Evolutionary conservation across 345 rosid species (phyloP), one percentile per base, ranked within the genome.

Genomic region (Erysimum cheiranthoides): DNA sequence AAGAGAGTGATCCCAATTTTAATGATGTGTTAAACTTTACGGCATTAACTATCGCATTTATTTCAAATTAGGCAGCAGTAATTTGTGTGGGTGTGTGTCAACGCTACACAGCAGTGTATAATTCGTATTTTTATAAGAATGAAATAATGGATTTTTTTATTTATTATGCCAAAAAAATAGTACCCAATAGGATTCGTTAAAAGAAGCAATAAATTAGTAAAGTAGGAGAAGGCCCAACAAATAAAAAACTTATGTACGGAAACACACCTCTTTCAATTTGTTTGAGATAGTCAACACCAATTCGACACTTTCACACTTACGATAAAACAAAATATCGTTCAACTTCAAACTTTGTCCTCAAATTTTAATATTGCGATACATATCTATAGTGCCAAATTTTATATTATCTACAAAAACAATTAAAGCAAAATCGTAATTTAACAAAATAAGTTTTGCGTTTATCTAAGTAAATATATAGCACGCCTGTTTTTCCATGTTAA

Each of bases 231-330:
- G 4, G 17, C 65, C 42, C 32, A 54, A 43, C 56, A 62, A 38
- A n/a, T 1, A 14, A 58, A 58, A 45, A 27, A 45, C 17, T 1
- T 27, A 16, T 51, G 76, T 73, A 72, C 51, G 61, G 70, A 52
- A 18, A 34, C 10, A 47, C 49, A 6, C 25, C 36, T 8, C 32
- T 50, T 61, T 39, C 43, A 21, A 40, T 62, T 62, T 25, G 45
- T 73, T 51, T 39, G 39, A 17, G 1, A 34, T 34, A 62, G 75
- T 59, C 66, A 46, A 46, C 17, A 35, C 6, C 6, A 60, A 7
- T 10, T 50, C 38, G 66, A 71, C 58, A 60, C 49, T 46, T 60
- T 71, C 74, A 70, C 74, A 70, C 58, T 58, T 70, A 56, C 14
- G 21, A 42, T 12, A 17, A 13, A 47, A 58, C 9, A 5, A 45